Evolutionary conservation across 176 grass and related monocot species (phyloP).

Genomic region (Triticum dicoccoides): DNA sequence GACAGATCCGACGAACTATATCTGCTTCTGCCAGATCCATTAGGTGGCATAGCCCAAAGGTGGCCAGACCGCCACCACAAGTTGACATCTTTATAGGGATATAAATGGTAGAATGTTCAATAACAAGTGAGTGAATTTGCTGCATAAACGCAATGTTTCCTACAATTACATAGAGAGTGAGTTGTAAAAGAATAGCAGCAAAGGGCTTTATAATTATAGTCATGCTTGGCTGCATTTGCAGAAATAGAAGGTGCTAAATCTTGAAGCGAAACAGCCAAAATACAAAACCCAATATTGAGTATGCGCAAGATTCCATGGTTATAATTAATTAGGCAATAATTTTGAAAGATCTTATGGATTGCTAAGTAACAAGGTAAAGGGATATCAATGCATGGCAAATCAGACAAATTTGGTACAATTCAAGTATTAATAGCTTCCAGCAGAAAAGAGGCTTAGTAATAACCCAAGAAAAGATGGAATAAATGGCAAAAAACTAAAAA

Average conservation of each 20-base stretch:
- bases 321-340: not conserved
- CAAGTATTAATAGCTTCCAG: slow-evolving; percentile 16
- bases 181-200: not conserved
- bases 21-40: not conserved
- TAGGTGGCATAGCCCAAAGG: not conserved
- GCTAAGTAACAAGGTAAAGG: not conserved
- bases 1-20: not conserved
- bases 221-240: not conserved
- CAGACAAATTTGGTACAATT: not conserved
- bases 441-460: not conserved
- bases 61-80: not conserved
- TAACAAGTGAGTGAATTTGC: not conserved
- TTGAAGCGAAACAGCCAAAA: not conserved
- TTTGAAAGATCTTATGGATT: not conserved
- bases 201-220: not conserved
- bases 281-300: not conserved
- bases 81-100: not conserved
- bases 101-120: not conserved
- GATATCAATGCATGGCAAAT: not conserved
- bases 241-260: not conserved
- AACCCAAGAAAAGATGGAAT: slow-evolving; percentile 2
- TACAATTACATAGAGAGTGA: not conserved
- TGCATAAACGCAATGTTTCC: not conserved
- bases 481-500: slow-evolving; percentile 1
- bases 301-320: not conserved